These are phyloP conservation scores for Dendrostoma leiphaemia DNA, from an alignment of 2,329 filamentous ascomycete species.

Conservation along the genomic window DNA sequence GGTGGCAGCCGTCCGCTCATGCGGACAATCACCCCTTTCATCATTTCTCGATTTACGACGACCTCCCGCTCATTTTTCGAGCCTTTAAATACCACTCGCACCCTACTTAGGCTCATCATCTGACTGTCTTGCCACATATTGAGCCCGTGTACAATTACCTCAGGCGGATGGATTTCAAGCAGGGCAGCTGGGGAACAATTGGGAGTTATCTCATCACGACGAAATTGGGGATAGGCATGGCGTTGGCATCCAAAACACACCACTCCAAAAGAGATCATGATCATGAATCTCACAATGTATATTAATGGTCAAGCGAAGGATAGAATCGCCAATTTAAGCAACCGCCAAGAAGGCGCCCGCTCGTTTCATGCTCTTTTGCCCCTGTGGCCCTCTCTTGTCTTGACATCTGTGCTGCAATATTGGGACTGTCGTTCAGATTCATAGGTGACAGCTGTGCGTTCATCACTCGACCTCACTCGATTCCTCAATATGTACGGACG, in stretches of 20 bases:
- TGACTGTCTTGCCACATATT: conserved; percentile 3
- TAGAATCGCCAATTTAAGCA: not conserved
- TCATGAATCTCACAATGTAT: conserved; percentile 14
- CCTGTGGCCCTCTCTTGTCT: not conserved
- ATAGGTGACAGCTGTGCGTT: no score
- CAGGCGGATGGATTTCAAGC: not conserved
- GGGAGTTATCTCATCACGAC: not conserved
- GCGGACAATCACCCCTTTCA: no score
- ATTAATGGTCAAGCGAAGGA: conserved; percentile 8
- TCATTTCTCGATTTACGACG: no score
- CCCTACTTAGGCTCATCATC: not conserved
- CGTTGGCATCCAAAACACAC: conserved; percentile 20
- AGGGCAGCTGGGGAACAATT: conserved; percentile 1
- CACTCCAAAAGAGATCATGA: conserved; percentile 17
- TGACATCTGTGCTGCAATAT: not conserved
- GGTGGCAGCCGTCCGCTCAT: no score
- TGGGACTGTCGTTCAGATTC: no score
- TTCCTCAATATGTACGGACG: no score
- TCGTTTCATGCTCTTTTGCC: not conserved
- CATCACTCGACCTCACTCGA: no score
- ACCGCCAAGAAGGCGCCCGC: not conserved
- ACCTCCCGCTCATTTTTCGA: no score
- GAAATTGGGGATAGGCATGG: not conserved
- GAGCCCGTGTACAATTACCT: conserved; percentile 10
- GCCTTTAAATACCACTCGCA: no score